Evolutionary conservation across 805 yeast species (phyloP).

Genomic region (Candida parachauliodes): DNA sequence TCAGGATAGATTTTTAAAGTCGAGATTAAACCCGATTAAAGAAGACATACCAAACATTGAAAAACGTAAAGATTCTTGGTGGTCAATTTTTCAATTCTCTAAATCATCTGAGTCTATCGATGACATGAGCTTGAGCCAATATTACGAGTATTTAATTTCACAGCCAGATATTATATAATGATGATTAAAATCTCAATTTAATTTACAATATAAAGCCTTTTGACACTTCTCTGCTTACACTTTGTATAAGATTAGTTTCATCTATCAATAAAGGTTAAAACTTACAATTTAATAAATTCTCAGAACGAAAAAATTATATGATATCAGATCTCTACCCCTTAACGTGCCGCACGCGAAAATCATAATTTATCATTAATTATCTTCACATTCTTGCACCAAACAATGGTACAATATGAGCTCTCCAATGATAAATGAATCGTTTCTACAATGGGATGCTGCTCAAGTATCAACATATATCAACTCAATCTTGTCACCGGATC

Average conservation of each 20-base stretch:
- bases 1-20: conserved; percentile 31
- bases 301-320: too few species aligned
- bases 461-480: conserved; percentile 38
- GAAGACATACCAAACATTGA: conserved; percentile 4
- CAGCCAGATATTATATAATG: too few species aligned
- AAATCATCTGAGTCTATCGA: conserved; percentile 14
- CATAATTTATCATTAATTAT: too few species aligned
- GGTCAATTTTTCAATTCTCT: background rate
- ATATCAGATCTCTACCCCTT: too few species aligned
- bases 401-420: conserved; percentile 17
- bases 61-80: conserved; percentile 1
- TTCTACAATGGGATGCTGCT: conserved; percentile 43
- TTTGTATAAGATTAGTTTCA: too few species aligned
- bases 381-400: too few species aligned
- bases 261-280: too few species aligned
- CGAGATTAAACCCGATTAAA: conserved; percentile 27
- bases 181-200: too few species aligned
- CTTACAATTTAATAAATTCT: too few species aligned
- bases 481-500: conserved; percentile 20
- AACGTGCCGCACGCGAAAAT: too few species aligned
- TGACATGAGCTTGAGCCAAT: conserved; percentile 24
- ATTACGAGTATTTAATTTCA: conserved; percentile 24
- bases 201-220: too few species aligned
- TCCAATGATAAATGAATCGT: conserved; percentile 25
- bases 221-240: too few species aligned